phyloP scores from a whole-genome alignment of 257 asterid species.

The Solanum pennellii region DNA sequence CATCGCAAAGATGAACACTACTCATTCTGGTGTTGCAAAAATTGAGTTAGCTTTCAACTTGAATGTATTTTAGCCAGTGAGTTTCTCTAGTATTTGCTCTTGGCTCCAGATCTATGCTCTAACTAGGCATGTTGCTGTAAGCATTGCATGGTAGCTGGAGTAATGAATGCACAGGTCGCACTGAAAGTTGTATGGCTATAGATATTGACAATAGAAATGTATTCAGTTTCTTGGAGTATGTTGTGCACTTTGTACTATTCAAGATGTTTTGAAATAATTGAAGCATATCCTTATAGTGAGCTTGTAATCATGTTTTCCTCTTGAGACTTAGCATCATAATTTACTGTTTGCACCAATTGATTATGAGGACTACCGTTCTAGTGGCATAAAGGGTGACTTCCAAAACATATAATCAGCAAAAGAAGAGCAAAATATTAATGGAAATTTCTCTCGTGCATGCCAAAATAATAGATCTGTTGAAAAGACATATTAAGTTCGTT shows the following conservation, averaged over 20 bases:
- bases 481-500: neutral
- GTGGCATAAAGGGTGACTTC: neutral
- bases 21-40: constrained; percentile 75
- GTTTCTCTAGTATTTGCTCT: neutral
- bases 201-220: neutral
- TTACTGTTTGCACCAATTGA: neutral
- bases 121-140: neutral
- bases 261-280: neutral
- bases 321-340: neutral
- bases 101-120: neutral
- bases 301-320: neutral
- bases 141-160: neutral
- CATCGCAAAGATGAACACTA: constrained; percentile 76
- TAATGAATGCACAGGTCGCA: neutral
- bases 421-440: neutral
- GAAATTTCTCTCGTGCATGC: neutral
- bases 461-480: neutral
- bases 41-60: constrained; percentile 16
- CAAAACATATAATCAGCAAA: neutral
- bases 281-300: neutral
- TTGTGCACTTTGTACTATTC: neutral
- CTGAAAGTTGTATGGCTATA: neutral
- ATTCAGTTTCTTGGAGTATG: neutral
- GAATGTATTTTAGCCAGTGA: neutral
- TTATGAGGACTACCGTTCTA: neutral